Evolutionary conservation across 2,329 filamentous ascomycete species (phyloP), one percentile per base, ranked within the genome.

Genomic region (Cladorrhinum sp.): DNA sequence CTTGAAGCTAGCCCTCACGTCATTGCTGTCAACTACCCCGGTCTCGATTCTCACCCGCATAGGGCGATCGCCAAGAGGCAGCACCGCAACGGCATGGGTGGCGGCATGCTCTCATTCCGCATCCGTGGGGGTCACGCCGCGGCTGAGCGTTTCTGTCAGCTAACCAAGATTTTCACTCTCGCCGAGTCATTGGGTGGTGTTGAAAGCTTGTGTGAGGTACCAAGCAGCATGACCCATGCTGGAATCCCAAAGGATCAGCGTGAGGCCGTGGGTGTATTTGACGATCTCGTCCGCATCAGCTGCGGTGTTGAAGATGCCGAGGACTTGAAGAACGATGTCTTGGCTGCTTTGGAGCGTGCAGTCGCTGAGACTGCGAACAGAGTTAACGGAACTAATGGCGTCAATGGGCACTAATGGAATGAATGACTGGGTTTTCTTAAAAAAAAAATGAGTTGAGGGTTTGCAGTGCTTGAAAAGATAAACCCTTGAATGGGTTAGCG

Each of bases 101-200:
- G 95, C 68, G 95, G 95, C 63, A 99, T 99, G 95, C 86, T 99
- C 49, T 93, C 90, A 61, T 99, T 99, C 87, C 89, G 95, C 66
- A 91, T 99, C 75, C 85, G 86, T 66, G 95, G 93, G 59, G 95
- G 95, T 36, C 85, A 92, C 71, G 83, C 82, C 50, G 93, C 93
- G 1, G 95, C 95, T 13, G 90, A 96, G 77, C 85, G 87, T 56
- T 99, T 99, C 85, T 98, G 95, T 82, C 88, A 95, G 76, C 79
- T 84, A 62, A 97, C 93, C 49, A 86, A 86, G 71, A 87, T 99
- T 74, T 98, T 96, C 78, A 96, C 92, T 1, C 83, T 99, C 6
- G 95, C 95, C 27, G 95, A 99, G 82, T 91, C 86, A 61, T 79
- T 99, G 23, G 74, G 95, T 62, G 95, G 93, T 58, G 89, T 99